Evolutionary conservation across 2,329 filamentous ascomycete species (phyloP).

Genomic region (Dactylellina haptotyla): DNA sequence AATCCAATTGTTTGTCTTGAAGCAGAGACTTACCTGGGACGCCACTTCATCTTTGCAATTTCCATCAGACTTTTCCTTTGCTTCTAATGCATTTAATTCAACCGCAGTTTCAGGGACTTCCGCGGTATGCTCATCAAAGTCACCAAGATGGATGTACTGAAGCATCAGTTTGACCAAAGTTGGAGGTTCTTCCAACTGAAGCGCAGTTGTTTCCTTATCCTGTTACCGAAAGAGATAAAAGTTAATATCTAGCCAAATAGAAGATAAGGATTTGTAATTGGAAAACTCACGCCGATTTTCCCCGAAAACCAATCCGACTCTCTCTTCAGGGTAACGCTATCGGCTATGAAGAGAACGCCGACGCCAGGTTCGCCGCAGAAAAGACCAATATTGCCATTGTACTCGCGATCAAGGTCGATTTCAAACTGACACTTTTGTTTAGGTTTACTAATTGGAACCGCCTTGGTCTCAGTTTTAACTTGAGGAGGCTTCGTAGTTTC

Average conservation of each 20-base stretch:
- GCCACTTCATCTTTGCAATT: not conserved
- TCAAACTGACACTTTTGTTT: conserved; percentile 1
- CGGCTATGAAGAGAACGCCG: conserved; percentile 5
- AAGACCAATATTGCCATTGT: conserved; percentile 17
- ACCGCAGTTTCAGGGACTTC: not conserved
- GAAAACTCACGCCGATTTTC: conserved; percentile 4
- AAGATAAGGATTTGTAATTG: too few species aligned
- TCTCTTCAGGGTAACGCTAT: conserved; percentile 3
- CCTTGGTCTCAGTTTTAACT: not conserved
- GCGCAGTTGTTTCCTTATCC: conserved; percentile 2
- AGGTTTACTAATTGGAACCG: not conserved
- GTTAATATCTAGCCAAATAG: too few species aligned
- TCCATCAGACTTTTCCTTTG: not conserved
- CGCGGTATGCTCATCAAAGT: conserved; percentile 6
- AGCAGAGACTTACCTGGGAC: not conserved
- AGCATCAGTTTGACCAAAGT: conserved; percentile 8
- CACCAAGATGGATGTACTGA: conserved; percentile 29
- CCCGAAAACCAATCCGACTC: conserved; percentile 12
- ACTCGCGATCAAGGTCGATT: conserved; percentile 17
- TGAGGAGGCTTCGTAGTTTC: not conserved
- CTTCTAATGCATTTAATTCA: not conserved
- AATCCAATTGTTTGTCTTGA: too few species aligned
- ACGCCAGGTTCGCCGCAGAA: conserved; percentile 7
- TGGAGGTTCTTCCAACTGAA: not conserved
- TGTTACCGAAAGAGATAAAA: not conserved